Percentiles rank a stretch among this genome's conserved stretches.
Evolutionary conservation across 2,329 filamentous ascomycete genomes (phyloP).

Genomic region (Alternaria dauci): DNA sequence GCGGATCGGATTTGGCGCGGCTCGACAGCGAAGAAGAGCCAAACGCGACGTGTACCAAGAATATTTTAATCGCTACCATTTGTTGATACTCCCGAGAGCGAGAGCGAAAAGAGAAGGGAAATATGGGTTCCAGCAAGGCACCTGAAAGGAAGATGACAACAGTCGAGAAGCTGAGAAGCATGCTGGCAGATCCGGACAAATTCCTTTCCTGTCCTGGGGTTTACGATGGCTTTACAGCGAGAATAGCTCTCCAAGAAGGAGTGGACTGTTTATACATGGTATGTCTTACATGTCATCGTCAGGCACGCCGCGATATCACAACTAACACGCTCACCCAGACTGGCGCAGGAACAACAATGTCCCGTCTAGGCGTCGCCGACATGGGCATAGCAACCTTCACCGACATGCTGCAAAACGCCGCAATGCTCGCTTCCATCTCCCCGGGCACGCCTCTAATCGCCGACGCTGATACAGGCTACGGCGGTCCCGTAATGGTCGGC

Average conservation of each 20-base stretch:
- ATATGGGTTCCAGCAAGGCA: constrained; percentile 17
- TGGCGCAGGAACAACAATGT: constrained; percentile 69
- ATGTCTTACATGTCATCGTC: constrained; percentile 23
- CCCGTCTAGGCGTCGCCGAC: constrained; percentile 68
- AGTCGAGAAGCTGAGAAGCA: constrained; percentile 42
- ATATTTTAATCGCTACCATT: background rate
- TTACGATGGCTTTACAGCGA: constrained; percentile 72
- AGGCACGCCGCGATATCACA: background rate
- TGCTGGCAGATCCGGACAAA: constrained; percentile 45
- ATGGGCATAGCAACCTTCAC: constrained; percentile 68
- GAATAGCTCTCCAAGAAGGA: constrained; percentile 68
- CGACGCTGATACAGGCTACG: constrained; percentile 68
- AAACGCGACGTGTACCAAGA: background rate
- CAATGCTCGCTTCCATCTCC: constrained; percentile 70
- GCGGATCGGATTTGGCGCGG: background rate
- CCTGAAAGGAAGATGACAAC: constrained; percentile 29
- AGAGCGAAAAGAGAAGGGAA: constrained; percentile 3
- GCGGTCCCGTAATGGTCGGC: constrained; percentile 55
- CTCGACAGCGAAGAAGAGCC: background rate
- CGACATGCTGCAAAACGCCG: constrained; percentile 70
- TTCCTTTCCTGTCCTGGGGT: constrained; percentile 69
- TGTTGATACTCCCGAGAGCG: background rate
- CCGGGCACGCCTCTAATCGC: constrained; percentile 66
- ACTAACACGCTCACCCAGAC: constrained; percentile 54
- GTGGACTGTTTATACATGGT: constrained; percentile 75